Evolutionary conservation across 345 rosid species (phyloP), one percentile per base, ranked within the genome.

Genomic region (Brassica juncea): DNA sequence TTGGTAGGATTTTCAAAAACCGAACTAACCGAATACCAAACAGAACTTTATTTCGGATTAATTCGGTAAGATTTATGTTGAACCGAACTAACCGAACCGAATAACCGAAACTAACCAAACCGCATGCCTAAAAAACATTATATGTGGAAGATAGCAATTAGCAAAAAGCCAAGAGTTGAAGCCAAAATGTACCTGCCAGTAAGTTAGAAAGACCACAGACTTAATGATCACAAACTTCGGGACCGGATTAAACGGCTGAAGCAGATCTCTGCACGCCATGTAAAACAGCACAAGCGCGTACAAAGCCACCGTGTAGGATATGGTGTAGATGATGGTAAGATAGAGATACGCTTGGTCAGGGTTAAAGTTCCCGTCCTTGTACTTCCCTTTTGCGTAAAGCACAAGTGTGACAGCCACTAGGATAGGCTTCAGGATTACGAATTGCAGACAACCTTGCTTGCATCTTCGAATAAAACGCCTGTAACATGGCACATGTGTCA

Each of bases 371-470:
- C 99, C 99, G 81, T 96, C 98, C 73, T 86, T 86, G 85, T 96
- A 96, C 79, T 89, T 93, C 80, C 98, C 98, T 70, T 93, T 90
- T 0, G 98, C 98, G 78, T 90, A 96, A 72, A 93, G 94, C 72
- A 96, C 75, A 70, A 96, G 93, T 3, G 98, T 96, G 66, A 88
- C 92, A 68, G 87, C 94, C 68, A 89, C 97, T 79, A 96, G 81
- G 82, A 93, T 74, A 67, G 98, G 99, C 89, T 96, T 96, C 81
- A 93, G 80, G 80, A 96, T 91, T 75, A 96, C 99, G 90, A 96
- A 96, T 63, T 96, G 99, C 82, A 96, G 75, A 84, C 99, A 95
- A 25, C 98, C 98, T 83, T 96, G 99, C 87, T 96, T 96, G 89
- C 99, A 93, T 79, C 92, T 88, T 71, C 98, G 87, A 72, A 93